Base-by-base conservation (phyloP, 106 monocot species). In the Platanthera guangdongensis region DNA sequence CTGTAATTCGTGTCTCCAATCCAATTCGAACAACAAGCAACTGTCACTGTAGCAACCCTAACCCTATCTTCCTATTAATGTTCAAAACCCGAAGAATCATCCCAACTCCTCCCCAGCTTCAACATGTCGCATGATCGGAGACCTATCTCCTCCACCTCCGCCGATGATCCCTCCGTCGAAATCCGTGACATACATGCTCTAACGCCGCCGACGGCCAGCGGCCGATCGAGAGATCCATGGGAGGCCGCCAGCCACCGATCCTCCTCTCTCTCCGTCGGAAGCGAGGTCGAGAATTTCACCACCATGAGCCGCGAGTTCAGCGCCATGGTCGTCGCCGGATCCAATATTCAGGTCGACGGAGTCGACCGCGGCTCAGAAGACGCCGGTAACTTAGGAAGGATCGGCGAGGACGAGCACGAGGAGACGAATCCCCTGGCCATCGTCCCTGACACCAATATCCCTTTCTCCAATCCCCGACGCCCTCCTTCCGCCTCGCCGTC, bases 401-500 rank as follows among this genome's bases (percentile, higher is more conserved):
- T 85, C 19, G 83, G 88, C 6, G 92, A 89, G 80, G 93, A 85
- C 6, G 87, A 52, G 74, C 71, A 82, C 8, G 85, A 87, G 80
- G 92, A 95, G 79, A 92, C 85, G 4, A 95, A 95, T 71, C 94
- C 94, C 9, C 81, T 95, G 25, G 94, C 94, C 14, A 87, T 95
- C 46, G 89, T 95, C 14, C 89, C 91, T 1, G 94, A 89, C 62
- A 82, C 4, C 45, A 86, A 84, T n/a, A 53, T 52, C 69, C 87
- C 94, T 9, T 73, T 86, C 54, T 72, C 86, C 7, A 87, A 90
- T 0, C 94, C 90, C 0, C 71, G 86, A n/a, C 78, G 80, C 5
- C 55, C 47, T 2, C n/a, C 54, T 7, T 12, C 75, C 8, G 46
- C 51, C 18, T 71, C 77, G 2, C 10, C 8, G 25, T 15, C 47